Evolutionary conservation across 768 basidiomycete species (phyloP).

Genomic region (Lactarius hengduanensis): DNA sequence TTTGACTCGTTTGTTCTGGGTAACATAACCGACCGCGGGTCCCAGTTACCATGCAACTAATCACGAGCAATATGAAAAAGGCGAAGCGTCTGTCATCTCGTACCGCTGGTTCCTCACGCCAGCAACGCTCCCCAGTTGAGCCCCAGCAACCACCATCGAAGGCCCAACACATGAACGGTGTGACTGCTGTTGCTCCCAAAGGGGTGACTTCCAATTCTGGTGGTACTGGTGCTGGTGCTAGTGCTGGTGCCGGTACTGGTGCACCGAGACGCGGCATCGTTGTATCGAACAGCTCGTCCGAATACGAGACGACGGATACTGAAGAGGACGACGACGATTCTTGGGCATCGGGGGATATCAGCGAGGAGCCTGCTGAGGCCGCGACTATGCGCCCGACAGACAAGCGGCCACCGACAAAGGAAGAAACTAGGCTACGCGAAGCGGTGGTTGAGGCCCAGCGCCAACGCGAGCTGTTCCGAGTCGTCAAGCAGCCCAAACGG

Average conservation of each 20-base stretch:
- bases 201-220: neutral
- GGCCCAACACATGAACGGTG: slow-evolving; percentile 28
- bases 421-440: slow-evolving; percentile 39
- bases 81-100: too few species aligned
- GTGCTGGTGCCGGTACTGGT: neutral
- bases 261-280: slow-evolving; percentile 39
- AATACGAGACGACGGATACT: slow-evolving; percentile 54
- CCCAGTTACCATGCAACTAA: too few species aligned
- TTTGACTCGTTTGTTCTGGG: too few species aligned
- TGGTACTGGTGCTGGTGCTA: neutral
- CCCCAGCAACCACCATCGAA: slow-evolving; percentile 11
- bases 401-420: slow-evolving; percentile 30
- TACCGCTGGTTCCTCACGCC: slow-evolving; percentile 19
- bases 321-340: slow-evolving; percentile 50
- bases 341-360: slow-evolving; percentile 61
- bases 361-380: slow-evolving; percentile 33
- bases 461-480: slow-evolving; percentile 72
- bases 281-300: slow-evolving; percentile 47
- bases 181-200: slow-evolving; percentile 29
- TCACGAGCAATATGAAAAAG: too few species aligned
- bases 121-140: slow-evolving; percentile 17
- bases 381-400: slow-evolving; percentile 25
- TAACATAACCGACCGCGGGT: too few species aligned
- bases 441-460: slow-evolving; percentile 64
- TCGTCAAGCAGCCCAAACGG: slow-evolving; percentile 62